Evolutionary conservation across 2,329 filamentous ascomycete genomes (phyloP), one percentile per base, ranked within the genome.

Genomic region (Cladosporium sp.): DNA sequence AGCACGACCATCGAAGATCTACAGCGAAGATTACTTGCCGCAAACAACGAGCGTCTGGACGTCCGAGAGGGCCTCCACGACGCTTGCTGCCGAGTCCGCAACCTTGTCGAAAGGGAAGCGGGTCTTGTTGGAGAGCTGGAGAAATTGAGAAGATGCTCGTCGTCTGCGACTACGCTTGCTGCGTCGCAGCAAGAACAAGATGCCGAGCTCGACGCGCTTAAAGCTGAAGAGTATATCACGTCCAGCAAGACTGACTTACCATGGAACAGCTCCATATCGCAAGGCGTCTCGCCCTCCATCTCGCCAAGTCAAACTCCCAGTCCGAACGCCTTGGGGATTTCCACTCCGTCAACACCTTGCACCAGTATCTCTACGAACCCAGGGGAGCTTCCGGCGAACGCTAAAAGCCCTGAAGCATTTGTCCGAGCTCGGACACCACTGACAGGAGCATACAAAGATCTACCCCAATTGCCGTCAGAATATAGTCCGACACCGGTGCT

Each of bases 21-120:
- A 5, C 73, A 76, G 50, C 68, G 66, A 17, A 68, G 74, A 7
- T 63, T 78, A 34, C 68, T 72, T 34, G 64, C 71, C 13, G 70
- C 74, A 19, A 78, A 78, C 58, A 67, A 68, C 15, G 69, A 74
- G 56, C 75, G 73, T 53, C 44, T 75, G 0, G 77, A 78, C 57
- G 71, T 66, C 4, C 60, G 70, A 10, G 66, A 71, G 58, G 66
- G 64, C 13, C 67, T 68, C 36, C 59, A 66, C 51, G 64, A 69
- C 32, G 65, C 72, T 10, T 68, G 74, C 53, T 68, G 74, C 45
- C 66, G 73, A 45, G 56, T 74, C 9, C 68, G 66, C 40, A 70
- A 69, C 49, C 57, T 73, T 8, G 64, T 61, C 28, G 58, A 63
- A 4, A 58, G 67, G 28, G 68, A 70, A 37, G 62, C 63, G 8